A percentile compares a stretch with the other conserved stretches of the same genome.
phyloP scores from a whole-genome alignment of 2,329 filamentous ascomycete genomes.

The Fonsecaea monophora region DNA sequence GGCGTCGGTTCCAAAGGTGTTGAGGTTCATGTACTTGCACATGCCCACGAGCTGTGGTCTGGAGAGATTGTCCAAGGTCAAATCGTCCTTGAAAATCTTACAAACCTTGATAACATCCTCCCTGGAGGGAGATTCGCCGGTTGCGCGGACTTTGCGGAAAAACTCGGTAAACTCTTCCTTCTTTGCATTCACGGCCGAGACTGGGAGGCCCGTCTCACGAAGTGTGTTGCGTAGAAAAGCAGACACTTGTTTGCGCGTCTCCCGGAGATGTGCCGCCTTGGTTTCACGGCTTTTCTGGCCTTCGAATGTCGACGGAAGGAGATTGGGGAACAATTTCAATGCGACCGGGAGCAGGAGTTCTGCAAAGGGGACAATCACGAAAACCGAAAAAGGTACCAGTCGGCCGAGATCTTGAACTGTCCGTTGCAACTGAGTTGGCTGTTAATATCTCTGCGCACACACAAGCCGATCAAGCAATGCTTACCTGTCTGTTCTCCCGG shows the following conservation, averaged over 20 bases:
- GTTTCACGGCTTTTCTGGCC: constrained; percentile 86
- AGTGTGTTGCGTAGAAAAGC: constrained; percentile 86
- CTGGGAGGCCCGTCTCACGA: constrained; percentile 88
- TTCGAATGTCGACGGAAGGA: constrained; percentile 97
- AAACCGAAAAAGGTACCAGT: constrained; percentile 93
- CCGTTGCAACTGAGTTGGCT: constrained; percentile 68
- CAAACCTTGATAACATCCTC: constrained; percentile 98
- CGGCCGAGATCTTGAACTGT: constrained; percentile 94
- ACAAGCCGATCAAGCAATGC: constrained; percentile 29
- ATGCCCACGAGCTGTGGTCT: constrained; percentile 95
- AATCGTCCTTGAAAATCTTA: constrained; percentile 97
- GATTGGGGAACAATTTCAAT: constrained; percentile 93
- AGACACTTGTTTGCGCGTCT: constrained; percentile 92
- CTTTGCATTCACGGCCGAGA: constrained; percentile 82
- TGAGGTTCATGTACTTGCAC: constrained; percentile 97
- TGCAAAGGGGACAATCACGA: constrained; percentile 94
- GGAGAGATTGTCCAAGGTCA: constrained; percentile 96
- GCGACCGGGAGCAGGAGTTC: constrained; percentile 85
- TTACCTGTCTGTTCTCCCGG: constrained; percentile 83
- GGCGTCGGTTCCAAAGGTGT: constrained; percentile 94
- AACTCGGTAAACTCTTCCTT: constrained; percentile 95
- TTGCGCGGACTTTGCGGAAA: constrained; percentile 93
- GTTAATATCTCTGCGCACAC: constrained; percentile 15
- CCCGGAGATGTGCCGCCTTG: constrained; percentile 80
- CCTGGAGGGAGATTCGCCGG: constrained; percentile 84